Evolutionary conservation across 768 basidiomycete genomes (phyloP).

Genomic region (Leccinum subgranulosum): DNA sequence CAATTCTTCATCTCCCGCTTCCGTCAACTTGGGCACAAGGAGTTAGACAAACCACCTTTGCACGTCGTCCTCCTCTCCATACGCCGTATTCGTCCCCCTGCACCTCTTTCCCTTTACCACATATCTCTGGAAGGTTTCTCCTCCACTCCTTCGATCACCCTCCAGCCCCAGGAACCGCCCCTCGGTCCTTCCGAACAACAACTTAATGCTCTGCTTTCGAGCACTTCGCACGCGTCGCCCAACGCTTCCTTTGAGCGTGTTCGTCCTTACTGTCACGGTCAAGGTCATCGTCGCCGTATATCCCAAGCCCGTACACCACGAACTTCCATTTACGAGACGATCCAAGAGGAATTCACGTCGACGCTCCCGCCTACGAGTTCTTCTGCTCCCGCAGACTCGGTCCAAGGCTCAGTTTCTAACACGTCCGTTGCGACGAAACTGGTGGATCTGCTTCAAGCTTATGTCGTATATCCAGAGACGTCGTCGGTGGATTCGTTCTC

Average conservation of each 20-base stretch:
- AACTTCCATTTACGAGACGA: constrained; percentile 75
- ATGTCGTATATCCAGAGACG: constrained; percentile 55
- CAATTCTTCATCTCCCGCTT: constrained; percentile 17
- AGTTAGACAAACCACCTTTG: constrained; percentile 66
- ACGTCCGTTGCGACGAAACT: constrained; percentile 19
- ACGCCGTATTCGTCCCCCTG: constrained; percentile 63
- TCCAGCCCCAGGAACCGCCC: constrained; percentile 34
- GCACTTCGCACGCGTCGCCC: constrained; percentile 49
- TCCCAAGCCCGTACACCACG: constrained; percentile 65
- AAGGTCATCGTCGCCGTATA: constrained; percentile 68
- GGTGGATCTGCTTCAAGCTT: constrained; percentile 40
- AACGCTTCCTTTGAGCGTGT: constrained; percentile 39
- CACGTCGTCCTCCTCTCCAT: constrained; percentile 48
- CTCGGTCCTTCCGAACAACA: constrained; percentile 73
- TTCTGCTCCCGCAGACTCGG: constrained; percentile 9
- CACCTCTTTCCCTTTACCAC: constrained; percentile 55
- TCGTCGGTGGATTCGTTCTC: constrained; percentile 44
- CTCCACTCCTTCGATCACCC: constrained; percentile 43
- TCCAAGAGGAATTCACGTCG: constrained; percentile 63
- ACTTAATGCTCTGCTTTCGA: constrained; percentile 54
- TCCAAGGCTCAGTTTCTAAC: constrained; percentile 28
- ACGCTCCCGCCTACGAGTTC: constrained; percentile 27
- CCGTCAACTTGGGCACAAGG: constrained; percentile 46
- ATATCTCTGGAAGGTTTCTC: constrained; percentile 48
- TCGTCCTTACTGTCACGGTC: constrained; percentile 49